Conservation (phyloP, 345 rosid species). For the Aquilaria sinensis region DNA sequence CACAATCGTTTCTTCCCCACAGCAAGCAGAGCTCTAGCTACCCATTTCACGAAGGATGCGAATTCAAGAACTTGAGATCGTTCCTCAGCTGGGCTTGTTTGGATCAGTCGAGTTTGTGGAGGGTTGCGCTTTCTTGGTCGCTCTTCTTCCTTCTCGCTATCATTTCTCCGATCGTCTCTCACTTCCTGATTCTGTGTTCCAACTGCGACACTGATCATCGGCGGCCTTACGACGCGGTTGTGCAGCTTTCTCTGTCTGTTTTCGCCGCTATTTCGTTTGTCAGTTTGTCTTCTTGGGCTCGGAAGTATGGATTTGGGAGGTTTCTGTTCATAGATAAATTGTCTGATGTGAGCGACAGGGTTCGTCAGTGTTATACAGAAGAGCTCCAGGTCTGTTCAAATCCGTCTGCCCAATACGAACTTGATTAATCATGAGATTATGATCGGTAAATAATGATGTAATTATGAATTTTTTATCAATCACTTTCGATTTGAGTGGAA, state of each 20-base stretch:
- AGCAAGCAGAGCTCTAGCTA: slow-evolving; percentile 2
- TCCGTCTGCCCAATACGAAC: too few species aligned
- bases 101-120: slow-evolving; percentile 59
- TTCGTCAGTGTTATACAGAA: slow-evolving; percentile 42
- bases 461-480: too few species aligned
- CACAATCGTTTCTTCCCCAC: slow-evolving; percentile 2
- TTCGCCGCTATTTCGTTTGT: slow-evolving; percentile 65
- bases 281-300: slow-evolving; percentile 57
- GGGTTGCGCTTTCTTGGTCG: slow-evolving; percentile 55
- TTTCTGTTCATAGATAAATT: slow-evolving; percentile 76
- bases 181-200: slow-evolving; percentile 56
- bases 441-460: too few species aligned
- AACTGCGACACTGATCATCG: slow-evolving; percentile 58
- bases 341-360: slow-evolving; percentile 43
- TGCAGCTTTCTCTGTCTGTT: slow-evolving; percentile 66
- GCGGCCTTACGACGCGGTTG: slow-evolving; percentile 69
- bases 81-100: slow-evolving; percentile 44
- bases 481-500: too few species aligned
- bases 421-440: too few species aligned
- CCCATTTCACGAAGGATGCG: slow-evolving; percentile 16
- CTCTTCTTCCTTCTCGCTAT: slow-evolving; percentile 57
- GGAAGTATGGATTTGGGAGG: slow-evolving; percentile 59
- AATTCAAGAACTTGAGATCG: slow-evolving; percentile 34
- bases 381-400: slow-evolving; percentile 47
- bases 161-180: slow-evolving; percentile 63